Evolutionary conservation across 228 moss, liverwort and hornwort species (phyloP), one percentile per base, ranked within the genome.

Genomic region (Sphagnum fallax): DNA sequence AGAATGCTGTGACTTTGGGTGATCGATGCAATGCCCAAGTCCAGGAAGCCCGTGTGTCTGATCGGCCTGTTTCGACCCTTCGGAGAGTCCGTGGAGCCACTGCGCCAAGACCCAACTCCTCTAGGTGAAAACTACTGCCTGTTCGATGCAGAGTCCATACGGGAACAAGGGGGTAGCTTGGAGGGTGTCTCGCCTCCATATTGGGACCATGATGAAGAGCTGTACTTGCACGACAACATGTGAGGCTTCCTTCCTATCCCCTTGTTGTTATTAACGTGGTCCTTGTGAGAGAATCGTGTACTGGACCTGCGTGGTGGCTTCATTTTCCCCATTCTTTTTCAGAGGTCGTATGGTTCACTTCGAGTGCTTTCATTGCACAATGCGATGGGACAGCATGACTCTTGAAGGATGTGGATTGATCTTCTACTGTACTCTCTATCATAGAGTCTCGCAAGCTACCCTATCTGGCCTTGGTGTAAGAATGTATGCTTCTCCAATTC

Each of bases 201-300:
- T 14, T 84, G 92, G 90, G 92, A 92, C 71, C 90, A 93, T 67
- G 98, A 98, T 51, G 91, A 98, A 75, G 98, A 98, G 84, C 87
- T 98, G 8, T 98, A 86, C 73, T 70, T 98, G n/a, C 73, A 74
- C 69, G 76, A 77, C 61, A 94, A 86, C 68, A 92, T 82, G 87
- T 87, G 61, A 65, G 62, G 48, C 53, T 58, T 59, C 7, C 6
- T 48, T 14, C 48, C 10, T 68, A 32, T 15, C 18, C 10, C 6
- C 52, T n/a, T 72, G 7, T 49, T 51, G 10, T 32, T 6, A 64
- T 72, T 4, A 11, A 50, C 47, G 60, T 0, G 60, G 6, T 48
- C 15, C 8, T 67, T 11, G 4, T 61, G 48, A 15, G 59, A 11
- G 11, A 11, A 11, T 60, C 11, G 59, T 60, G 59, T 60, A 1